Base-by-base conservation (phyloP, 2,329 filamentous ascomycete species). In the Pestalotiopsis sp. region DNA sequence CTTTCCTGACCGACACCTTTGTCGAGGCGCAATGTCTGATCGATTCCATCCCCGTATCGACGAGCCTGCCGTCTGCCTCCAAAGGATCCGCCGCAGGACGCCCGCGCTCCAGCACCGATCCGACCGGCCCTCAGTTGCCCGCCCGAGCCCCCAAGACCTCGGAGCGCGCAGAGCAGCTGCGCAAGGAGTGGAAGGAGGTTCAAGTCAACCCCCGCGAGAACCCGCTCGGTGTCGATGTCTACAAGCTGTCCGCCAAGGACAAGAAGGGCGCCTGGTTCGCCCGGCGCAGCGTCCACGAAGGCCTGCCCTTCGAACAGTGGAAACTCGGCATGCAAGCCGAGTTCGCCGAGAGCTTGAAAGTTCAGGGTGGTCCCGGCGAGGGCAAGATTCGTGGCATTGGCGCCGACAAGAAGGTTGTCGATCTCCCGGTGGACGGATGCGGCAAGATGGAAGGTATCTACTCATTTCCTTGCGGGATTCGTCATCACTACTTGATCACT, bases 221-320 rank as follows among this genome's bases (percentile, higher is more conserved):
- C 75, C 92, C 93, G 0, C 83, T 93, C 9, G 90, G 87, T 0
- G 90, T 98, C 70, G 86, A 85, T 67, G 90, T 98, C 27, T 97
- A 92, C 82, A 97, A 97, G 79, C 86, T 96, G 69, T 82, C 86
- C 0, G 89, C 91, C 2, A 91, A 93, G 74, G 95, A 98, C 79
- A 90, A 93, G 49, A 91, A 91, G 72, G 95, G 95, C 2, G 86
- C 92, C 7, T 98, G 95, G 95, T 98, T 98, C 80, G 93, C 93
- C 27, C 85, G 95, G 67, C 85, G 92, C 63, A 97, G 94, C 77
- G 85, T 97, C 23, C 94, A 98, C 75, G 90, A 92, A 73, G 93
- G 91, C 0, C 78, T 97, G 23, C 85, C 90, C 0, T 97, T 97
- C 78, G 86, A 88, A 23, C 90, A 89, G 77, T 97, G 94, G 91